Base-by-base conservation (phyloP, 257 asterid genomes). In the Anisodus tanguticus region DNA sequence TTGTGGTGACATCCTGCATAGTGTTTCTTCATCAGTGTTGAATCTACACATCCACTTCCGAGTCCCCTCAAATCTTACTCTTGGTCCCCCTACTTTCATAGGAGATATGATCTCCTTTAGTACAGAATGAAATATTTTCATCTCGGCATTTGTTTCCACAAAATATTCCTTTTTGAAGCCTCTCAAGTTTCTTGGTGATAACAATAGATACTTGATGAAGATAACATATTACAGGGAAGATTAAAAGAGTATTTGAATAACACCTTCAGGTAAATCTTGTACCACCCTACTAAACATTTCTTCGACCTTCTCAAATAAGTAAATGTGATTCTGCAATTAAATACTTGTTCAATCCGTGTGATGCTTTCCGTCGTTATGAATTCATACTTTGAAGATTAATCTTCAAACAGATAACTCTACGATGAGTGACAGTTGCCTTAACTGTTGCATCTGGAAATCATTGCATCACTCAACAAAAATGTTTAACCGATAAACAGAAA, bases 381-480 rank as follows among this genome's bases (percentile, higher is more conserved):
- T 67, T 68, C 26, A 39, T 68, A 68, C 26, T 68, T 39, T 15
- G 77, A 6, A 12, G 16, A 68, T 68, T 68, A 39, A 68, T 7
- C 22, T 15, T 68, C 77, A 68, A 39, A 39, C 31, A 68, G 6
- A 68, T 68, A 55, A 68, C 8, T 68, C 12, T 68, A 16, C 8
- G 77, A 15, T 16, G 1, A 67, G 74, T 12, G 35, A 60, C 77
- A 39, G 7, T 37, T 16, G 53, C 77, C 77, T 68, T 5, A 68
- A 68, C 26, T 39, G 7, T 7, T 68, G 22, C 47, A 67, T 67
- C 74, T 67, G 51, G 22, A 67, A 67, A 67, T 67, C 16, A 13
- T 67, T 12, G 31, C 77, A 68, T 39, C 77, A 68, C 77, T 68
- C 26, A 68, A 68, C 51, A 68, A 15, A 68, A 68, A 68, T 68